Base-by-base conservation (phyloP, 441 rosid species). In the Erysimum pusillum region DNA sequence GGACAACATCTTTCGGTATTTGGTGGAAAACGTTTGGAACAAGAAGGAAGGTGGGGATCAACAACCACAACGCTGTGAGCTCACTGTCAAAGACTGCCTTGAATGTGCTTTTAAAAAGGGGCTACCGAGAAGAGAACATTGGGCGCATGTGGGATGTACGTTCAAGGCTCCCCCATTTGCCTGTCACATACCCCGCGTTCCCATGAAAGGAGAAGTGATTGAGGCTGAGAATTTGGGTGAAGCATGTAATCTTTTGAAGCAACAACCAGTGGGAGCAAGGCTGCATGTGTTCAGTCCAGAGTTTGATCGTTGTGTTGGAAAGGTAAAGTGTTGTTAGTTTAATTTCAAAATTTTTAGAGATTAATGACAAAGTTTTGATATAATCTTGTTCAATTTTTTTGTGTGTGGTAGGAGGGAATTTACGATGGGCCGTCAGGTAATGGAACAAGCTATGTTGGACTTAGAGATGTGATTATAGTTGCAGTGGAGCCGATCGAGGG, bases 361-460 rank as follows among this genome's bases (percentile, higher is more conserved):
- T 22, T 4, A 36, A 35, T 38, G 48, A 51, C 9, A 20, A 4
- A 12, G 12, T 11, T 25, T 54, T 39, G 41, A 44, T 57, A 34
- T 57, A 44, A 44, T 57, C 18, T 56, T n/a, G n/a, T n/a, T n/a
- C n/a, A n/a, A n/a, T n/a, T 14, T 51, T 22, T 28, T 22, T 17
- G 28, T 28, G 12, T 20, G 60, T 67, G 31, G 5, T 35, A 67
- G 38, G 72, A n/a, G n/a, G n/a, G 72, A 8, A 2, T 67, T 38
- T 67, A 52, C n/a, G 0, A 0, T 3, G 73, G 32, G 18, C 42
- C 7, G 6, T 22, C 53, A 56, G 1, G 64, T 53, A 13, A 25
- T 39, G 31, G 15, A 39, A 9, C 93, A 87, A 76, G 52, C 17
- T 69, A 69, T 69, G 73, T 69, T 54, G 64, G 73, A 9, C 73